Percentiles rank a stretch among this genome's conserved stretches.
These are phyloP conservation scores for Ogataea methylovora DNA, from an alignment of 805 yeast genomes.

Conservation along the genomic window DNA sequence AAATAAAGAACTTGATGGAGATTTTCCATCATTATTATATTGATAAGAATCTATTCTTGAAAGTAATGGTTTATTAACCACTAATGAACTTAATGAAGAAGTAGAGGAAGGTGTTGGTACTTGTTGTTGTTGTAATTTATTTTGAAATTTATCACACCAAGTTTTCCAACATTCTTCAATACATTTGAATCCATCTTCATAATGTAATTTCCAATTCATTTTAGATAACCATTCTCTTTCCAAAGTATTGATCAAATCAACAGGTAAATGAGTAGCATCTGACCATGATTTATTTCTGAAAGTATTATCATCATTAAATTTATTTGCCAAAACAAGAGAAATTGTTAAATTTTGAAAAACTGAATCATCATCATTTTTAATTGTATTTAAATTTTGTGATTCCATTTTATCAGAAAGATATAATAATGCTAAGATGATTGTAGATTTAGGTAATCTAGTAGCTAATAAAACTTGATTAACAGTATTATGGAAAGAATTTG, in stretches of 20 bases:
- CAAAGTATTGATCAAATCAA: constrained; percentile 49
- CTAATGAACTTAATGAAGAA: constrained; percentile 4
- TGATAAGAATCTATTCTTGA: neutral
- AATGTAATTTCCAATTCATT: constrained; percentile 24
- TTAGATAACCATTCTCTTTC: constrained; percentile 48
- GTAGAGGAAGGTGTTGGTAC: constrained; percentile 1
- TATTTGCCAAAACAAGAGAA: constrained; percentile 79
- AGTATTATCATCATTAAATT: constrained; percentile 93
- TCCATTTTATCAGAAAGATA: constrained; percentile 57
- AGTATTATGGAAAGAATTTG: constrained; percentile 47
- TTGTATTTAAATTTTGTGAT: constrained; percentile 23
- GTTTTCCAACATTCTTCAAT: constrained; percentile 29
- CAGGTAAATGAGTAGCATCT: constrained; percentile 81
- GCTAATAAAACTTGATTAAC: constrained; percentile 69
- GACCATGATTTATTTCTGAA: constrained; percentile 94
- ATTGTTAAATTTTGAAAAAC: constrained; percentile 54
- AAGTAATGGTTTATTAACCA: neutral
- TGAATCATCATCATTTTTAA: constrained; percentile 25
- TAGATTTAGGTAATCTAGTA: constrained; percentile 79
- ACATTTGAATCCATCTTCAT: constrained; percentile 22
- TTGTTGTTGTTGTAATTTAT: constrained; percentile 1
- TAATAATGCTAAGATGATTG: constrained; percentile 73
- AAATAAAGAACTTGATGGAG: constrained; percentile 14
- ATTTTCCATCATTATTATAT: neutral
- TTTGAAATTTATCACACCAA: constrained; percentile 25